phyloP scores from a whole-genome alignment of 768 basidiomycete genomes.

The Ramaria rubella region DNA sequence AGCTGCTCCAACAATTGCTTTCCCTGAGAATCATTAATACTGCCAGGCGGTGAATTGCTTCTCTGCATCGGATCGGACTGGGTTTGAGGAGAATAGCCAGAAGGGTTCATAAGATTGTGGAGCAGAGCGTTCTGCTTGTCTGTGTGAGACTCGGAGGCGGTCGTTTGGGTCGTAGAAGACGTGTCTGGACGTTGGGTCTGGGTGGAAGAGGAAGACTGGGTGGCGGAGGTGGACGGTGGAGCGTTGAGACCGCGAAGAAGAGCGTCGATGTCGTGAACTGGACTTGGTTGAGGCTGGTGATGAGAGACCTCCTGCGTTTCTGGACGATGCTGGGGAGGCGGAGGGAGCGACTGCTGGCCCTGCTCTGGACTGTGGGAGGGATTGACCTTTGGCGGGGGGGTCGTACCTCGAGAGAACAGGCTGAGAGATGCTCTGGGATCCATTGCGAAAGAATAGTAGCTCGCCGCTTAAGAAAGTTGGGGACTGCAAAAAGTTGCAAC shows the following conservation, averaged over 20 bases:
- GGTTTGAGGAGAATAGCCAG: slow-evolving; percentile 47
- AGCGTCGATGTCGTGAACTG: slow-evolving; percentile 9
- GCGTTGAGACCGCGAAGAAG: slow-evolving; percentile 6
- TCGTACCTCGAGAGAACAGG: slow-evolving; percentile 6
- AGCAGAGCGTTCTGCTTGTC: slow-evolving; percentile 75
- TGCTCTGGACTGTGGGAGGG: slow-evolving; percentile 3
- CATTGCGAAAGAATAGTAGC: not conserved
- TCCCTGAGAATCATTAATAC: slow-evolving; percentile 52
- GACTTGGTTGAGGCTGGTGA: slow-evolving; percentile 10
- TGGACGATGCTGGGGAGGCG: slow-evolving; percentile 7
- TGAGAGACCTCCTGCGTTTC: slow-evolving; percentile 10
- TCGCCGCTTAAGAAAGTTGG: slow-evolving; percentile 5
- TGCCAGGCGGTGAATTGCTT: slow-evolving; percentile 48
- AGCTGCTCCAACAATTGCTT: slow-evolving; percentile 75
- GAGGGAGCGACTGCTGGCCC: not conserved
- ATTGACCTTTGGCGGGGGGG: not conserved
- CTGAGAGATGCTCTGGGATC: slow-evolving; percentile 8
- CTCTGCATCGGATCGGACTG: slow-evolving; percentile 63
- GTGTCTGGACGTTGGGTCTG: slow-evolving; percentile 6
- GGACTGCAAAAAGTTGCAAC: not conserved
- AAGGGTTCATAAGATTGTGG: slow-evolving; percentile 20
- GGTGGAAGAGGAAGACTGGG: not conserved
- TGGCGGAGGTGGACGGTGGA: not conserved
- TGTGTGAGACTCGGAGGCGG: slow-evolving; percentile 15
- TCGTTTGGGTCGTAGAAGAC: slow-evolving; percentile 7